Base-by-base conservation (phyloP, 345 rosid species). In the Nasturtium officinale region DNA sequence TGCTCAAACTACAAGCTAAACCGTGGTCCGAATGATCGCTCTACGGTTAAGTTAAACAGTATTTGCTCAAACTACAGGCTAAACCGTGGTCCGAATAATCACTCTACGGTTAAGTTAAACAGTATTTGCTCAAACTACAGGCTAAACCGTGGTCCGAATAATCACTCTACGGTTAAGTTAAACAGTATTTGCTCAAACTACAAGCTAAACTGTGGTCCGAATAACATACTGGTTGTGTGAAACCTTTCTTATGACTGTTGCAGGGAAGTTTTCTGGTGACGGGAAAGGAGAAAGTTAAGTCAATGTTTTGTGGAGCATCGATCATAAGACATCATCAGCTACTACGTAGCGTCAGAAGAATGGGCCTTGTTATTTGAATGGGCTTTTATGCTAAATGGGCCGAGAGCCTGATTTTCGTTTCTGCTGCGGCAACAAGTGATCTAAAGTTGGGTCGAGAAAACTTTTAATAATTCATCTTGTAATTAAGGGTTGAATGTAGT, bases 391-490 rank as follows among this genome's bases (percentile, higher is more conserved):
- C 3, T 46, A 16, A 50, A 38, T 26, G 29, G 67, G 30, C 42
- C 30, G 9, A 48, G 50, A 48, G 11, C 1, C 18, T 26, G 51
- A 26, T 1, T 2, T 12, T 15, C 6, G 51, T 32, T 69, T 56
- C 33, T 59, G 50, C 50, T 47, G 20, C 46, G 23, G 69, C 6
- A 7, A 37, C 47, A 28, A 51, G 53, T 89, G 86, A 16, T 86
- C 84, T 79, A 84, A 68, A 82, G 70, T 29, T 57, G 28, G 26
- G 58, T 40, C 11, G 47, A 54, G 28, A 10, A 6, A 52, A 82
- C 74, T 20, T 7, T 43, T 23, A 48, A 9, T 35, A 38, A 12
- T 42, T 32, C 48, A 13, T 48, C 55, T 2, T 18, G 32, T 20
- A 61, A 33, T 15, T 26, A 40, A 40, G n/a, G 4, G 15, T 10